These are phyloP conservation scores for Komagataella phaffii DNA, from an alignment of 805 yeast genomes.

Conservation along the genomic window DNA sequence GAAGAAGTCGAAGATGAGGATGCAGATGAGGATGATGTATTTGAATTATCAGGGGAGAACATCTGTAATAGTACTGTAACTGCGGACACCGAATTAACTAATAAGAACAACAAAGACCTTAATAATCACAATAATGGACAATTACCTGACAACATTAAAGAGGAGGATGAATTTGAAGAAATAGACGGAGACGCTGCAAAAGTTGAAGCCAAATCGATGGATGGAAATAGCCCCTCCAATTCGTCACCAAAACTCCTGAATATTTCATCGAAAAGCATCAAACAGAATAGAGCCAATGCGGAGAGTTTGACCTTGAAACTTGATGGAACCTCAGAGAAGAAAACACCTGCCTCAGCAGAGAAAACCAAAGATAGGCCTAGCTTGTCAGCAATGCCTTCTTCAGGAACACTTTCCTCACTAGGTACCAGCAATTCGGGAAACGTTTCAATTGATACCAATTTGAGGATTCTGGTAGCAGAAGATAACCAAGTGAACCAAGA, in stretches of 20 bases:
- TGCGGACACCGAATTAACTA: not conserved
- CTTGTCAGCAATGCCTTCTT: not conserved
- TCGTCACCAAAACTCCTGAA: not conserved
- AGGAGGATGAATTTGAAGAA: not conserved
- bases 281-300: not conserved
- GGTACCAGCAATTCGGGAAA: not conserved
- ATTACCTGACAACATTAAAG: not conserved
- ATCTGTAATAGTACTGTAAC: not conserved
- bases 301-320: not conserved
- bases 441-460: constrained; percentile 7
- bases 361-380: not conserved
- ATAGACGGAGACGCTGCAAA: not conserved
- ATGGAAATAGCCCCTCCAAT: not conserved
- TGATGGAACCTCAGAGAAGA: not conserved
- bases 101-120: not conserved
- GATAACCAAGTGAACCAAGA: constrained; percentile 92
- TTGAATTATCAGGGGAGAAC: constrained; percentile 7
- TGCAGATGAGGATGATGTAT: constrained; percentile 13
- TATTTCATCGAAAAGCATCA: not conserved
- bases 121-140: not conserved
- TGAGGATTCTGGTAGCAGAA: constrained; percentile 74
- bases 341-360: not conserved
- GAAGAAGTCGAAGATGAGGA: not conserved
- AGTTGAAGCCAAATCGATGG: not conserved
- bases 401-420: not conserved